Base-by-base conservation (phyloP, 192 early-diverging fungal species). In the Paraglomus occultum region DNA sequence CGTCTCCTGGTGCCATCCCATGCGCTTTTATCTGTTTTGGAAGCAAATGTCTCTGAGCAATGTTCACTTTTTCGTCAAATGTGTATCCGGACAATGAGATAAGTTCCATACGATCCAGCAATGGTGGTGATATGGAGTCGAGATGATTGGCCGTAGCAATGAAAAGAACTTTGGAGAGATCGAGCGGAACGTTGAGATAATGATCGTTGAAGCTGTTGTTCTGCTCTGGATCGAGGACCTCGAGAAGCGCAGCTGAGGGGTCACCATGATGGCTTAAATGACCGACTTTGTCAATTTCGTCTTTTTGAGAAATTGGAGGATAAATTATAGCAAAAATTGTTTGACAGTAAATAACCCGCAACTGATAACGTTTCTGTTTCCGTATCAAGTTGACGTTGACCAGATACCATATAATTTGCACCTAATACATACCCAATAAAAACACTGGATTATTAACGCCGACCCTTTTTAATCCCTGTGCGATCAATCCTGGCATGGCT, bases 191-290 rank as follows among this genome's bases (percentile, higher is more conserved):
- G 68, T 91, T 90, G 38, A 94, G 61, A 71, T 92, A 93, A 71
- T 95, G 91, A 73, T 94, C 93, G 0, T 79, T 83, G 73, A 95
- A 95, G 1, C 85, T 87, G 17, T 76, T 74, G 64, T 95, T 95
- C 73, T 95, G 93, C 68, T 93, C 93, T 9, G 93, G 91, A 74
- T 95, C 93, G 49, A 95, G 79, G 1, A 93, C 86, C 74, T 94
- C 92, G 14, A 94, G 77, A 15, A 94, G 74, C n/a, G 92, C 92
- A 38, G 91, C 88, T 0, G 89, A 76, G 61, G 91, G 91, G 71
- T 94, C 90, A 1, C 91, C 93, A 49, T 90, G 82, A 46, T 78
- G 70, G 15, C 77, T 72, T 45, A 87, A 87, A 18, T 82, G 82
- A 1, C 83, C 86, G 7, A 92, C 75, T 72, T 95, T 95, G 73